Evolutionary conservation across 495 filamentous ascomycete genomes (phyloP).

Genomic region (Xylaria curta): DNA sequence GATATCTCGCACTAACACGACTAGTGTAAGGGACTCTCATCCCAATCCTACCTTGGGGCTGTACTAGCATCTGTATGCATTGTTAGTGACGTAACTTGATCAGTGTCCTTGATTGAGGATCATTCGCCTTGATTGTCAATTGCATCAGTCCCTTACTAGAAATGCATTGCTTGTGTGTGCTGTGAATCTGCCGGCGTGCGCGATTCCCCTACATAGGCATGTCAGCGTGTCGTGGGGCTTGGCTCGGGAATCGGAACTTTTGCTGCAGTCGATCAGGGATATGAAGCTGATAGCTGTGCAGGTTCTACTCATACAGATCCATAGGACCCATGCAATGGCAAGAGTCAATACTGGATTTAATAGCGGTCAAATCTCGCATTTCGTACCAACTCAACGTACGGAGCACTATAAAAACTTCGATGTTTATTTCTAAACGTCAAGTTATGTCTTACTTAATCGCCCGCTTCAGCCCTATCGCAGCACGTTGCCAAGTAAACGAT

Average conservation of each 20-base stretch:
- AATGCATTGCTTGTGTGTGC: not conserved
- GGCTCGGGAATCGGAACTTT: not conserved
- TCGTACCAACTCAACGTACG: not conserved
- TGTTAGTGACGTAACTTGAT: not conserved
- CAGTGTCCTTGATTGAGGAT: not conserved
- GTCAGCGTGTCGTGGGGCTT: not conserved
- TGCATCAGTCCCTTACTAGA: not conserved
- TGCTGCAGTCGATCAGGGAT: not conserved
- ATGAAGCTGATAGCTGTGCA: not conserved
- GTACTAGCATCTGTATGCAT: not conserved
- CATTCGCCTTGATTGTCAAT: not conserved
- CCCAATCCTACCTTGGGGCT: not conserved
- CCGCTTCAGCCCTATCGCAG: slow-evolving; percentile 7
- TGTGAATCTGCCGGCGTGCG: not conserved
- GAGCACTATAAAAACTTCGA: too few species aligned
- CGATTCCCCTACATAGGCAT: not conserved
- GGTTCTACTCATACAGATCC: not conserved
- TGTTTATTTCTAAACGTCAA: not conserved
- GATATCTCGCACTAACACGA: not conserved
- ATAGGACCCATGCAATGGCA: not conserved
- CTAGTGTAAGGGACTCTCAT: slow-evolving; percentile 6
- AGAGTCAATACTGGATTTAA: not conserved
- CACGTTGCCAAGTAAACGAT: slow-evolving; percentile 1
- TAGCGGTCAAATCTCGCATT: slow-evolving; percentile 2
- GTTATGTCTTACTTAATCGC: not conserved